Conservation (phyloP, 208 protist genomes). For the Plasmodiophora brassicae region DNA sequence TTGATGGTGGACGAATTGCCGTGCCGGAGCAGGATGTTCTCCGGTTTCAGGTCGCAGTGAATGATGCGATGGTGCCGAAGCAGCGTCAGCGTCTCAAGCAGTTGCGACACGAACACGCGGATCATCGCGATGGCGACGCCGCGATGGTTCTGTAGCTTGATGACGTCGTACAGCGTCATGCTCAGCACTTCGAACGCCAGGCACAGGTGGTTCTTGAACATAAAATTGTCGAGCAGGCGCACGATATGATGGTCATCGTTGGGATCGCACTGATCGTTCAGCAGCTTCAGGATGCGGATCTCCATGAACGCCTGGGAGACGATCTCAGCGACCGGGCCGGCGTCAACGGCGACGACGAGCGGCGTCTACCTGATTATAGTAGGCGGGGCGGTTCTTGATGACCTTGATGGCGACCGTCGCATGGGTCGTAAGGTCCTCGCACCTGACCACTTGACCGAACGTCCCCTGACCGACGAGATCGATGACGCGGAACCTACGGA, state of each 20-base stretch:
- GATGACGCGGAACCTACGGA: background rate
- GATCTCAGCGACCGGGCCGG: too few species aligned
- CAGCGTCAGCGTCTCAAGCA: conserved; percentile 48
- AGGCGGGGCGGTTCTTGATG: conserved; percentile 56
- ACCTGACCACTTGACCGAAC: conserved; percentile 61
- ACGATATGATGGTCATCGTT: conserved; percentile 41
- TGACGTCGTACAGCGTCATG: conserved; percentile 65
- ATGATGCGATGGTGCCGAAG: conserved; percentile 41
- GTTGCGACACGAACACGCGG: conserved; percentile 25
- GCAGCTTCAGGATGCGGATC: conserved; percentile 29
- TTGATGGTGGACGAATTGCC: conserved; percentile 83
- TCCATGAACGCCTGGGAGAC: conserved; percentile 45
- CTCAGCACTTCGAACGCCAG: conserved; percentile 60
- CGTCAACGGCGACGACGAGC: too few species aligned
- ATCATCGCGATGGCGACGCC: background rate
- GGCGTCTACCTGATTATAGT: conserved; percentile 49
- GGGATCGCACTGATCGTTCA: conserved; percentile 39
- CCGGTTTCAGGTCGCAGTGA: conserved; percentile 64
- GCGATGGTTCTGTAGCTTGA: conserved; percentile 43
- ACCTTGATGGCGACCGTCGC: conserved; percentile 44
- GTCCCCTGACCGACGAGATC: conserved; percentile 54
- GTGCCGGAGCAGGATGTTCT: conserved; percentile 73
- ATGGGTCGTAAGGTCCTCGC: background rate
- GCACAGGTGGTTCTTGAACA: conserved; percentile 50
- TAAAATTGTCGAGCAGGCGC: conserved; percentile 36